A percentile compares a stretch with the other conserved stretches of the same genome.
These are phyloP conservation scores for Blastobotrys attinorum DNA, from an alignment of 805 yeast genomes.

Conservation along the genomic window DNA sequence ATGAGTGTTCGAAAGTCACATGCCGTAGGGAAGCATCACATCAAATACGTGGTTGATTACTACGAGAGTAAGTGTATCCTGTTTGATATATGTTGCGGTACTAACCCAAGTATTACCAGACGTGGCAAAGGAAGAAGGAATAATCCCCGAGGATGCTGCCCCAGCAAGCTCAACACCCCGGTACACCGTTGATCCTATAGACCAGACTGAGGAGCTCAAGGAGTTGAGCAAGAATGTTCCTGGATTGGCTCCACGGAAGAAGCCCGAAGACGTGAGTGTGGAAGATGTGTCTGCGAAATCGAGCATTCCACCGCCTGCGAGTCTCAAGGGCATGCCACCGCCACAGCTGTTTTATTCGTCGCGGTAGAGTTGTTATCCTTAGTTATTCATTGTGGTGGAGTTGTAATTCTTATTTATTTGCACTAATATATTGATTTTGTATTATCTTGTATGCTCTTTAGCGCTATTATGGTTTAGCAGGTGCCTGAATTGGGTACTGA, in stretches of 20 bases:
- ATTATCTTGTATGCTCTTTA: no score
- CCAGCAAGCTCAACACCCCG: slow-evolving; percentile 1
- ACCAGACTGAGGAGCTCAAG: slow-evolving; percentile 11
- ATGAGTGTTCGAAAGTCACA: slow-evolving; percentile 78
- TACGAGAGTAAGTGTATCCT: slow-evolving; percentile 41
- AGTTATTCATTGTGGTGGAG: no score
- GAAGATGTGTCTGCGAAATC: not conserved
- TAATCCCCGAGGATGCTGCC: slow-evolving; percentile 9
- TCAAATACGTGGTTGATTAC: slow-evolving; percentile 62
- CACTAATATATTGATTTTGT: not conserved
- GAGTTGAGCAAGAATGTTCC: slow-evolving; percentile 11
- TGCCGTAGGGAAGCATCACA: slow-evolving; percentile 67
- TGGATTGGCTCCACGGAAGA: slow-evolving; percentile 6
- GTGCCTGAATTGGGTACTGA: no score
- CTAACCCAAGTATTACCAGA: not conserved
- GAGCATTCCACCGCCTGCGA: slow-evolving; percentile 10
- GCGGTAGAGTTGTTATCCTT: no score
- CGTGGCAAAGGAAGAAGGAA: slow-evolving; percentile 14
- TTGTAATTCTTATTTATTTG: no score
- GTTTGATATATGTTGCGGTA: not conserved
- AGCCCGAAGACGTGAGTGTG: slow-evolving; percentile 1
- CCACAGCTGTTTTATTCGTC: slow-evolving; percentile 10
- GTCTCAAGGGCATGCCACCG: slow-evolving; percentile 11
- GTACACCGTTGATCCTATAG: slow-evolving; percentile 2
- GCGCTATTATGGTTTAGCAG: no score